Base-by-base conservation (phyloP, 257 asterid genomes). In the Prunella vulgaris region DNA sequence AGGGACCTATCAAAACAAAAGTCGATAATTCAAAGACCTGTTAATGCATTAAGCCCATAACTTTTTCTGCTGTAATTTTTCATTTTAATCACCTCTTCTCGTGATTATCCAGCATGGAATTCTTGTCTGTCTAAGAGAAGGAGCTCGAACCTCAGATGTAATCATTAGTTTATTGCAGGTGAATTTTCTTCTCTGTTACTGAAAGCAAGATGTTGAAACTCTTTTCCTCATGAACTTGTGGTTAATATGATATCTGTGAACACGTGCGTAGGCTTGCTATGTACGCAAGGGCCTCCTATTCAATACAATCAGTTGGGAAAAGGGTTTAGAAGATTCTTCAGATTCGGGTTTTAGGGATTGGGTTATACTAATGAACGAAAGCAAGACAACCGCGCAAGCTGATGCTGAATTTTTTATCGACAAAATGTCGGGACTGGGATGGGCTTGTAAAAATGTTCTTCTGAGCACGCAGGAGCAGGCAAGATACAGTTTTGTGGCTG, bases 151-250 rank as follows among this genome's bases (percentile, higher is more conserved):
- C 68, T 59, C 80, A 62, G 95, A 90, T 70, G 54, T 86, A 52
- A 73, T 86, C 64, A 73, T 58, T 83, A 96, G 96, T 46, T 70
- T 88, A 58, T 72, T 93, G 80, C 97, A 90, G 86, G 97, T 86
- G 75, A 75, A 51, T 37, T 8, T 27, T 35, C 73, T 74, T 1
- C 35, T 64, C 37, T 24, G 3, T 27, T 14, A 30, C 38, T 14
- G 21, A 46, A 46, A 51, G 27, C 13, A 7, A 51, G 5, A 18
- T 51, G 13, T 15, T 4, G 64, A 13, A 33, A 53, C 22, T 70
- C 51, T 58, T 48, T n/a, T 58, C 10, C 28, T n/a, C 14, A 3
- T 15, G 33, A 6, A 18, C 38, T 38, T 37, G 25, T 44, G 46
- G 46, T 7, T 46, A 59, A 20, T 1, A 30, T 73, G 74, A 28